These are phyloP conservation scores for Pythium brachiatum DNA, from an alignment of 352 stramenopile genomes.

Conservation along the genomic window DNA sequence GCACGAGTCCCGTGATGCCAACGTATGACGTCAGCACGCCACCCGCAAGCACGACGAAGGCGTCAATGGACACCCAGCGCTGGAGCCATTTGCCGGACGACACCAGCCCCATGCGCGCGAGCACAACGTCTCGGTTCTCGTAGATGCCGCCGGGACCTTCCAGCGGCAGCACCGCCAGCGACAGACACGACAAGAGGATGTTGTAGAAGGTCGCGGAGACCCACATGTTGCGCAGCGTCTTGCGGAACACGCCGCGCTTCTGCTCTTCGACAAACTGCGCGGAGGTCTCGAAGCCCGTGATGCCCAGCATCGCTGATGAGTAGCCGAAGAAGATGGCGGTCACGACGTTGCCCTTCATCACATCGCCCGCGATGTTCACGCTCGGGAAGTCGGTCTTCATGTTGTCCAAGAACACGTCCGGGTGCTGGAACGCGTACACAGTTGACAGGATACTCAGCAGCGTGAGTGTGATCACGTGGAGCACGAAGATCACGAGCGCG, in stretches of 20 bases:
- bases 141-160: slow-evolving; percentile 38
- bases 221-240: slow-evolving; percentile 71
- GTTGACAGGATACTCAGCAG: slow-evolving; percentile 40
- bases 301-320: slow-evolving; percentile 71
- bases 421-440: slow-evolving; percentile 45
- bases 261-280: slow-evolving; percentile 86
- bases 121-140: slow-evolving; percentile 47
- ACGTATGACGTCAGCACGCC: slow-evolving; percentile 80
- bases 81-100: slow-evolving; percentile 37
- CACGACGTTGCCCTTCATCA: slow-evolving; percentile 31
- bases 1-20: slow-evolving; percentile 67
- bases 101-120: slow-evolving; percentile 55
- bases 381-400: slow-evolving; percentile 48
- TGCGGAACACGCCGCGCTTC: slow-evolving; percentile 60
- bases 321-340: slow-evolving; percentile 62
- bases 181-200: slow-evolving; percentile 59
- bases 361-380: slow-evolving; percentile 39
- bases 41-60: slow-evolving; percentile 74
- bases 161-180: slow-evolving; percentile 60
- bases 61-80: slow-evolving; percentile 60
- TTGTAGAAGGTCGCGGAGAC: slow-evolving; percentile 75
- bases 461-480: slow-evolving; percentile 63
- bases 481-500: slow-evolving; percentile 69
- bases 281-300: slow-evolving; percentile 83
- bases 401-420: slow-evolving; percentile 52